Conservation (phyloP, 306 rosid species). For the Ammopiptanthus mongolicus region DNA sequence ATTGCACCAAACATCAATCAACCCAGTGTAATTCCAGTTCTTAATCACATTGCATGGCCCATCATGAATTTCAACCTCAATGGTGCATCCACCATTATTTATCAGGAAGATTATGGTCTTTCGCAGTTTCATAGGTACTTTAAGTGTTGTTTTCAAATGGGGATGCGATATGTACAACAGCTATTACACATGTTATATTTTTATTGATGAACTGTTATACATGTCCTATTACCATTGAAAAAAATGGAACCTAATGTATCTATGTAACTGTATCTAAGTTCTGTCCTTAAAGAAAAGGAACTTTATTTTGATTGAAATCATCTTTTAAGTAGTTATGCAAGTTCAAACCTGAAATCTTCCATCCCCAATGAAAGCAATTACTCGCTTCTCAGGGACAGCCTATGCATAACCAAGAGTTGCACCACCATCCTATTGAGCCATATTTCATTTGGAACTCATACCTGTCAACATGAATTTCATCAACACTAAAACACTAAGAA, state of each 20-base stretch:
- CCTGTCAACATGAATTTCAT: slow-evolving; percentile 30
- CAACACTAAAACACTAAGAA: neutral
- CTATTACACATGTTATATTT: too few species aligned
- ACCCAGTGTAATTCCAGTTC: slow-evolving; percentile 82
- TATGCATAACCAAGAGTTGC: slow-evolving; percentile 94
- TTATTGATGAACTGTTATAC: too few species aligned
- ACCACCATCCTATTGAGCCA: slow-evolving; percentile 94
- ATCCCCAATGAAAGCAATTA: slow-evolving; percentile 78
- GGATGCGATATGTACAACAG: too few species aligned
- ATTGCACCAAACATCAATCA: slow-evolving; percentile 75
- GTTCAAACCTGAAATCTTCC: slow-evolving; percentile 87
- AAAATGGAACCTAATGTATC: too few species aligned
- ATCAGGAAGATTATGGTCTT: slow-evolving; percentile 72
- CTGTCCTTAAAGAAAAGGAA: neutral
- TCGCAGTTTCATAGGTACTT: too few species aligned
- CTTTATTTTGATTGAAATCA: neutral
- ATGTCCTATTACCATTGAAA: too few species aligned
- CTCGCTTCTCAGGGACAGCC: slow-evolving; percentile 81
- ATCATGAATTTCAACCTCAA: slow-evolving; percentile 82
- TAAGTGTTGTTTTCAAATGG: too few species aligned
- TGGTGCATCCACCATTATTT: slow-evolving; percentile 87
- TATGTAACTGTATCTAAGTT: too few species aligned
- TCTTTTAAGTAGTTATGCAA: neutral
- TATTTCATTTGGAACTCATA: slow-evolving; percentile 94
- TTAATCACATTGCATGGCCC: slow-evolving; percentile 92